These are phyloP conservation scores for Phascolomyces articulosus DNA, from an alignment of 371 early-diverging fungal genomes.

Conservation along the genomic window DNA sequence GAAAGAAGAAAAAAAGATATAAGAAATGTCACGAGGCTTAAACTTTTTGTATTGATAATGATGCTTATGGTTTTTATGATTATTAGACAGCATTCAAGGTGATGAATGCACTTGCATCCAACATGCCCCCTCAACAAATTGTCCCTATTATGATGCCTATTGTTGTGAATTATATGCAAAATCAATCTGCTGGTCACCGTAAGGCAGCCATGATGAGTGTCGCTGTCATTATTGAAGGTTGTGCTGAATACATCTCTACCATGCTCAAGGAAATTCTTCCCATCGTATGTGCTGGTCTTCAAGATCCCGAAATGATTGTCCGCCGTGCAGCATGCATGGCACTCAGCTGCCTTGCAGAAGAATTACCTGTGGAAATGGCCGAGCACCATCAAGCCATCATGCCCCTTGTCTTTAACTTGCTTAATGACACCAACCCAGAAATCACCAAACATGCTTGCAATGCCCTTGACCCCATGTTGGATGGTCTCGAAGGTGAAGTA, in stretches of 20 bases:
- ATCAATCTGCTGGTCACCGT: slow-evolving; percentile 66
- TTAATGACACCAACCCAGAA: slow-evolving; percentile 70
- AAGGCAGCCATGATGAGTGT: slow-evolving; percentile 87
- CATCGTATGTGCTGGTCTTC: slow-evolving; percentile 74
- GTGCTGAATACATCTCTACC: slow-evolving; percentile 79
- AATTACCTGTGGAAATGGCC: slow-evolving; percentile 77
- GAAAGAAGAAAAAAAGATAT: background rate
- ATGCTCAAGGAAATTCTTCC: slow-evolving; percentile 73
- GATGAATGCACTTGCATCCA: slow-evolving; percentile 73
- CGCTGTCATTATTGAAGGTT: slow-evolving; percentile 82
- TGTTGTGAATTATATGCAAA: slow-evolving; percentile 76
- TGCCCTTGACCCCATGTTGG: slow-evolving; percentile 83
- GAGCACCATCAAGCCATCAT: slow-evolving; percentile 76
- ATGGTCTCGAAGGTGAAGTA: slow-evolving; percentile 74
- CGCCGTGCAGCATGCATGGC: slow-evolving; percentile 89
- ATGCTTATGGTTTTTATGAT: no score
- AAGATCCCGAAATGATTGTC: slow-evolving; percentile 75
- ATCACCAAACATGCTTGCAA: slow-evolving; percentile 78
- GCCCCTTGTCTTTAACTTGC: slow-evolving; percentile 78
- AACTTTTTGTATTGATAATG: background rate
- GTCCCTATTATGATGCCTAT: slow-evolving; percentile 77
- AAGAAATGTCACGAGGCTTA: background rate
- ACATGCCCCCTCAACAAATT: slow-evolving; percentile 84
- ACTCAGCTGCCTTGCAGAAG: slow-evolving; percentile 78
- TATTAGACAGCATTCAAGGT: slow-evolving; percentile 66